phyloP scores from a whole-genome alignment of 495 filamentous ascomycete genomes.

The Pyrenula massariospora region DNA sequence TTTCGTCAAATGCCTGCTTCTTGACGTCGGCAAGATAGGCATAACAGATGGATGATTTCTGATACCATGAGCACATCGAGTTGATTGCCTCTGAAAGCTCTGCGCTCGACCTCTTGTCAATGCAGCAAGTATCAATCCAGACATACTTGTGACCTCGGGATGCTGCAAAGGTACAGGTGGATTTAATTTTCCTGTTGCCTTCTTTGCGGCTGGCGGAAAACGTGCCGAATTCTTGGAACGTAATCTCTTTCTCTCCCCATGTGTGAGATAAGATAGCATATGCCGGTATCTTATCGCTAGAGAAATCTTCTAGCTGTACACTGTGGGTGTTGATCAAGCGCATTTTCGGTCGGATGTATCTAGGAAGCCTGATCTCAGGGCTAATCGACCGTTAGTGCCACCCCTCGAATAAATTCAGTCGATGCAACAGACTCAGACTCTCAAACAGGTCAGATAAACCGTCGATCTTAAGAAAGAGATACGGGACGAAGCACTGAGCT shows the following conservation, averaged over 20 bases:
- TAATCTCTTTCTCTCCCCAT: constrained; percentile 20
- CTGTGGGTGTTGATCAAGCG: constrained; percentile 16
- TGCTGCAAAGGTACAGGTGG: constrained; percentile 17
- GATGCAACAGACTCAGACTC: too few relatives aligned
- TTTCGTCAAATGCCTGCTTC: constrained; percentile 2
- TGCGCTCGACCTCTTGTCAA: constrained; percentile 30
- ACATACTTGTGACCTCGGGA: constrained; percentile 15
- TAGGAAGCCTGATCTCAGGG: too few relatives aligned
- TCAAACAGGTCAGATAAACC: too few relatives aligned
- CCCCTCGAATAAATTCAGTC: too few relatives aligned
- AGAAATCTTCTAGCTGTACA: constrained; percentile 13
- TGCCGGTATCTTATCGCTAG: constrained; percentile 8
- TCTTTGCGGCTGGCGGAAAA: neutral
- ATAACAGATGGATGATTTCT: constrained; percentile 17
- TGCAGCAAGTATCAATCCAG: constrained; percentile 36
- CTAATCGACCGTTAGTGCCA: too few relatives aligned
- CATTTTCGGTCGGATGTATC: too few relatives aligned
- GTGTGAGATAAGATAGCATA: constrained; percentile 29
- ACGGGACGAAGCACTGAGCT: too few relatives aligned
- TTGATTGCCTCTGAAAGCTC: constrained; percentile 26
- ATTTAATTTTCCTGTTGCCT: constrained; percentile 15
- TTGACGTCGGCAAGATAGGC: constrained; percentile 20
- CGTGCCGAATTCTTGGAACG: constrained; percentile 12
- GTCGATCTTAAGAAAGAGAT: too few relatives aligned
- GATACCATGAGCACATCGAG: constrained; percentile 22